Percentiles rank a stretch among this genome's conserved stretches.
These are phyloP conservation scores for Sphaceloma murrayae DNA, from an alignment of 2,329 filamentous ascomycete species.

Conservation along the genomic window DNA sequence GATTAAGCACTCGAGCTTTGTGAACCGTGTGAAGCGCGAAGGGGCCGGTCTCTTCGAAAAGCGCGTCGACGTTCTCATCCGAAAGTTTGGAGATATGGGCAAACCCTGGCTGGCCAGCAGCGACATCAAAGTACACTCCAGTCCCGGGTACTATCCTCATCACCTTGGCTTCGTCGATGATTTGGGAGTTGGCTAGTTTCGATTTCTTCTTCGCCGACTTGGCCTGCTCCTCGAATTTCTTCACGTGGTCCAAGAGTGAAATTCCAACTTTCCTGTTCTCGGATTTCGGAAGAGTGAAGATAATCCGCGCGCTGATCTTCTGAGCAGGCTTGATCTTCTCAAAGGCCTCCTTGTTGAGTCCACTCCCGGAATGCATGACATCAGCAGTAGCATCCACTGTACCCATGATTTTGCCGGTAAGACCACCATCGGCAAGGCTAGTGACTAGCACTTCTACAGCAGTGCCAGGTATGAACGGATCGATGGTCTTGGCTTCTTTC, in stretches of 20 bases:
- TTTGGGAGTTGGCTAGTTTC: slow-evolving; percentile 61
- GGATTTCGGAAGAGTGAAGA: slow-evolving; percentile 74
- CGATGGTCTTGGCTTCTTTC: slow-evolving; percentile 72
- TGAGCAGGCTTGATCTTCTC: slow-evolving; percentile 73
- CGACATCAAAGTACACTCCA: slow-evolving; percentile 71
- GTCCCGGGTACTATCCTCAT: slow-evolving; percentile 68
- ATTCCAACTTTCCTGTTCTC: slow-evolving; percentile 78
- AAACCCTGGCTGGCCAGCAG: slow-evolving; percentile 65
- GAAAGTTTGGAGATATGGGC: slow-evolving; percentile 90
- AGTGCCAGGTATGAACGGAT: slow-evolving; percentile 85
- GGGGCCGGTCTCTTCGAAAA: slow-evolving; percentile 66
- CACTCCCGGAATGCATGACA: slow-evolving; percentile 74
- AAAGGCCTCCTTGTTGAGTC: slow-evolving; percentile 55
- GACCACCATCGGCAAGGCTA: slow-evolving; percentile 62
- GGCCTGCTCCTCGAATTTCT: slow-evolving; percentile 46
- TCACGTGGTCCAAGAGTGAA: slow-evolving; percentile 75
- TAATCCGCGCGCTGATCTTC: slow-evolving; percentile 75
- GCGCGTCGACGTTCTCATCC: slow-evolving; percentile 76
- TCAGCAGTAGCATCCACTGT: slow-evolving; percentile 86
- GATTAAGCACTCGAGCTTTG: slow-evolving; percentile 71
- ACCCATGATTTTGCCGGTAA: slow-evolving; percentile 85
- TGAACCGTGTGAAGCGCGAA: slow-evolving; percentile 73
- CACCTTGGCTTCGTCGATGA: slow-evolving; percentile 68
- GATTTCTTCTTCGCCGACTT: slow-evolving; percentile 29
- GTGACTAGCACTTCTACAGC: slow-evolving; percentile 75